phyloP scores from a whole-genome alignment of 306 rosid genomes.

The Erythrophleum fordii region DNA sequence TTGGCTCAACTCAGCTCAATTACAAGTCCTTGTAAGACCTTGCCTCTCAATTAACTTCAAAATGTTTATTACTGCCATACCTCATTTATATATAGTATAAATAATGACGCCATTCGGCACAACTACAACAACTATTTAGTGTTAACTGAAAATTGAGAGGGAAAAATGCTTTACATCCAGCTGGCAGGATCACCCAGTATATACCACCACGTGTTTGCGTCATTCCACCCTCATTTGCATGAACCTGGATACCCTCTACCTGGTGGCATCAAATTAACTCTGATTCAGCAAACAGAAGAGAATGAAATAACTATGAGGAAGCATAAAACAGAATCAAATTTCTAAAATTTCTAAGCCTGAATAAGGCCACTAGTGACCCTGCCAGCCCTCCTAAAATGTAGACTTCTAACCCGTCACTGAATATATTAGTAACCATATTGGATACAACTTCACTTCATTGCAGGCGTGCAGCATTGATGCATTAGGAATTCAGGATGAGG shows the following conservation, averaged over 20 bases:
- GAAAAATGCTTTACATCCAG: conserved; percentile 81
- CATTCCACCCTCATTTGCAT: conserved; percentile 86
- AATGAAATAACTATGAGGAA: conserved; percentile 23
- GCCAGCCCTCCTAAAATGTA: conserved; percentile 16
- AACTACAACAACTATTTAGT: neutral
- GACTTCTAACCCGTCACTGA: conserved; percentile 25
- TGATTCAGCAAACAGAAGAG: conserved; percentile 32
- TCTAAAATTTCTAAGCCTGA: neutral
- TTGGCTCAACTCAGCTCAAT: neutral
- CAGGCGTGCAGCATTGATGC: conserved; percentile 12
- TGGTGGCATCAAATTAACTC: conserved; percentile 46
- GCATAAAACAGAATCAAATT: conserved; percentile 25
- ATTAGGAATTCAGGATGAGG: conserved; percentile 4
- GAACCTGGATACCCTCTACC: conserved; percentile 96
- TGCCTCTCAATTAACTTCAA: conserved; percentile 23
- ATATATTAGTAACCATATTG: neutral
- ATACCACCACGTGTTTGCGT: conserved; percentile 94
- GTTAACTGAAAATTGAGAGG: conserved; percentile 28
- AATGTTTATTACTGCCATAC: neutral
- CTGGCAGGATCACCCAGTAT: conserved; percentile 95
- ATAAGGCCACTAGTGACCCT: neutral
- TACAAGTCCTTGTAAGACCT: neutral
- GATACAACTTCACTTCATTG: conserved; percentile 6
- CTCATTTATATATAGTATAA: neutral
- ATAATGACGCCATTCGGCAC: neutral